Evolutionary conservation across 2,329 filamentous ascomycete genomes (phyloP).

Genomic region (Seiridium cupressi): DNA sequence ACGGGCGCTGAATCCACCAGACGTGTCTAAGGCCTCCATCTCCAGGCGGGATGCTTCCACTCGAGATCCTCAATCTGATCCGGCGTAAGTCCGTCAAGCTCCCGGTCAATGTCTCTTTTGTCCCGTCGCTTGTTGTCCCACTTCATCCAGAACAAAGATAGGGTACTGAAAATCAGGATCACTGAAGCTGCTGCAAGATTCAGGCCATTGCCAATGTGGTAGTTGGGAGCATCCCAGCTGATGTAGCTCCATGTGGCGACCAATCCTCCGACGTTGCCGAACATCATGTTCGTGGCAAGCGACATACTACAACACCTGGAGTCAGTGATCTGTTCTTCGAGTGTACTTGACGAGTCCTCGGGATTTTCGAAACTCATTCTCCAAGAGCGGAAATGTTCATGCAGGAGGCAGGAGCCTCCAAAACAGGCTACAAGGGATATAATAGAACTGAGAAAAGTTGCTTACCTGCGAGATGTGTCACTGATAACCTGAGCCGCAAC

Average conservation of each 20-base stretch:
- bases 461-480: slow-evolving; percentile 60
- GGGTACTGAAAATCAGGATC: slow-evolving; percentile 43
- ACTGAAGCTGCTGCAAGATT: slow-evolving; percentile 58
- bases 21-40: not conserved
- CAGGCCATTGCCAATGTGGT: slow-evolving; percentile 68
- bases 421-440: too few species aligned
- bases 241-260: slow-evolving; percentile 66
- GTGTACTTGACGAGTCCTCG: too few species aligned
- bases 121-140: slow-evolving; percentile 4
- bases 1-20: not conserved
- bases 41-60: not conserved
- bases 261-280: slow-evolving; percentile 70
- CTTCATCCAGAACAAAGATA: slow-evolving; percentile 4
- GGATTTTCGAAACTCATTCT: too few species aligned
- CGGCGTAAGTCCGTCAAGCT: not conserved
- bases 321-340: too few species aligned
- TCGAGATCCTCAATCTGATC: not conserved
- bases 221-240: slow-evolving; percentile 63
- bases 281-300: slow-evolving; percentile 68
- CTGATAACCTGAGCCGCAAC: slow-evolving; percentile 69
- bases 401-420: too few species aligned
- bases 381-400: too few species aligned
- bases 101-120: not conserved
- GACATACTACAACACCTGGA: slow-evolving; percentile 37
- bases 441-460: too few species aligned